These are phyloP conservation scores for Camellia sinensis DNA, from an alignment of 148 eudicot species.

Conservation along the genomic window DNA sequence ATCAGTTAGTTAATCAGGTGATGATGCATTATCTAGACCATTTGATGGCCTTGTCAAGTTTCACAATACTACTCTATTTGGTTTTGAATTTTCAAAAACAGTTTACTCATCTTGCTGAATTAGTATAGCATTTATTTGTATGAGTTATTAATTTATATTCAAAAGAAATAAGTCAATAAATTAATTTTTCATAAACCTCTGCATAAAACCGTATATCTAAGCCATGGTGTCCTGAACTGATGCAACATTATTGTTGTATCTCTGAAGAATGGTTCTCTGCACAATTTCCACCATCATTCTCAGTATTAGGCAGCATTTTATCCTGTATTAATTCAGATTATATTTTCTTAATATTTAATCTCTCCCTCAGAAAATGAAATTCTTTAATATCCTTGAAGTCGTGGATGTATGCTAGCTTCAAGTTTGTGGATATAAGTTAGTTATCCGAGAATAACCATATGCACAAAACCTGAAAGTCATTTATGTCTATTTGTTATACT, in stretches of 20 bases:
- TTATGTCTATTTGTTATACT: background rate
- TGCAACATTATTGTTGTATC: too few relatives aligned
- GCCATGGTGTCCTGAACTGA: too few relatives aligned
- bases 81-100: background rate
- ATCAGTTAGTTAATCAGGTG: conserved; percentile 55
- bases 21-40: conserved; percentile 1
- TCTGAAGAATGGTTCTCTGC: too few relatives aligned
- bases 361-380: background rate
- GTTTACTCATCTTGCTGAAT: too few relatives aligned
- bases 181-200: too few relatives aligned
- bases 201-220: too few relatives aligned
- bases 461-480: background rate
- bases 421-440: background rate
- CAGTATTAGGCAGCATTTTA: too few relatives aligned
- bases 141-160: too few relatives aligned
- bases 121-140: too few relatives aligned
- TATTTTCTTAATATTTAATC: background rate
- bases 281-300: too few relatives aligned
- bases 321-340: background rate
- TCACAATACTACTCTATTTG: background rate
- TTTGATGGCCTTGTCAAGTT: background rate
- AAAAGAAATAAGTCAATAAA: too few relatives aligned
- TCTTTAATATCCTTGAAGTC: background rate
- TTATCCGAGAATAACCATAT: background rate
- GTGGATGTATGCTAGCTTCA: background rate